Evolutionary conservation across 2,329 filamentous ascomycete species (phyloP).

Genomic region (Phialophora verrucosa): DNA sequence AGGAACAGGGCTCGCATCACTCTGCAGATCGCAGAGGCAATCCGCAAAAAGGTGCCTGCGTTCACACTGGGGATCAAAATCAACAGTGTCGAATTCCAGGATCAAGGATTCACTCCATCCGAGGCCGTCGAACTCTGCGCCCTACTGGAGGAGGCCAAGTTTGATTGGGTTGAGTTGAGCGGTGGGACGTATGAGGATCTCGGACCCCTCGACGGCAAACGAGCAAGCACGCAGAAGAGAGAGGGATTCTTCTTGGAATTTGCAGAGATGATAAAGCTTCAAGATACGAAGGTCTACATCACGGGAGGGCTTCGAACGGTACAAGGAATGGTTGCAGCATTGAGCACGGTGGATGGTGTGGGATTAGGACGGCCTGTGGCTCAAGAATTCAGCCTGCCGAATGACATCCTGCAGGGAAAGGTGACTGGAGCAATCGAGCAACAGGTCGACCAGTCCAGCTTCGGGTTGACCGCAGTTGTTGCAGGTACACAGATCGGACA

Average conservation of each 20-base stretch:
- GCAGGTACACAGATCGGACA: conserved; percentile 60
- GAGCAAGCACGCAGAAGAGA: conserved; percentile 61
- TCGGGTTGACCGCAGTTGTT: conserved; percentile 54
- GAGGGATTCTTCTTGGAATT: conserved; percentile 67
- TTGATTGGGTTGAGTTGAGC: conserved; percentile 61
- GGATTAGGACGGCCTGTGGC: conserved; percentile 61
- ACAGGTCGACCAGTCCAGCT: conserved; percentile 59
- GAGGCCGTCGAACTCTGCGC: conserved; percentile 54
- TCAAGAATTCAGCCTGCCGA: conserved; percentile 53
- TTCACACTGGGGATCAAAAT: conserved; percentile 64
- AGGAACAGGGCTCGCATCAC: conserved; percentile 69
- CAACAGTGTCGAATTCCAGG: conserved; percentile 64
- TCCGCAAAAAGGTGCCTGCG: conserved; percentile 34
- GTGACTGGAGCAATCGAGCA: conserved; percentile 48
- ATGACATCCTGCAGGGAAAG: conserved; percentile 42
- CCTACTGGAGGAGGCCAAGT: conserved; percentile 41
- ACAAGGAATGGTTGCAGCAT: conserved; percentile 62
- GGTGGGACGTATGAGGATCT: conserved; percentile 65
- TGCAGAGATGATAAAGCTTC: conserved; percentile 59
- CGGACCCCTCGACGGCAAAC: conserved; percentile 53
- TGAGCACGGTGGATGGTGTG: conserved; percentile 64
- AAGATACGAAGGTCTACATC: conserved; percentile 62
- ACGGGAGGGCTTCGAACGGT: conserved; percentile 64
- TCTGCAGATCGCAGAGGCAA: conserved; percentile 56
- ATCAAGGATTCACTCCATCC: conserved; percentile 50